Percentiles rank a stretch among this genome's conserved stretches.
These are phyloP conservation scores for Aspergillus sp. DNA, from an alignment of 2,329 filamentous ascomycete genomes.

Conservation along the genomic window DNA sequence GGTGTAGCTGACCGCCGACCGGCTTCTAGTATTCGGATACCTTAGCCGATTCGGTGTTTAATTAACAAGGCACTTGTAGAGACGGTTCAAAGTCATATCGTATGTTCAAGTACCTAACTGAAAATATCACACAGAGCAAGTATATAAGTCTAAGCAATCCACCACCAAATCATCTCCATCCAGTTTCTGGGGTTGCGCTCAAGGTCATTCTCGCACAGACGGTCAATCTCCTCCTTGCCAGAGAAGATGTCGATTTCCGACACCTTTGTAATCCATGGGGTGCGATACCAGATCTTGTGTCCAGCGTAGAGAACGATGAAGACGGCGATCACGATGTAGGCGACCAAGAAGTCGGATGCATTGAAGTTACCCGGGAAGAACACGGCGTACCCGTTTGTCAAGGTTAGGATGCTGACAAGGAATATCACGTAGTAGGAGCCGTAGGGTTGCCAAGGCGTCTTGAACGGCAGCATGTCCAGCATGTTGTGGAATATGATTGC, in stretches of 20 bases:
- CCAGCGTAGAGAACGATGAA: constrained; percentile 49
- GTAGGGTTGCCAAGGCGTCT: constrained; percentile 57
- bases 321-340: constrained; percentile 60
- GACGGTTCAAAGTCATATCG: neutral
- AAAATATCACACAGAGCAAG: neutral
- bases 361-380: constrained; percentile 55
- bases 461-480: constrained; percentile 55
- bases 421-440: constrained; percentile 55
- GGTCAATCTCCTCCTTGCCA: constrained; percentile 52
- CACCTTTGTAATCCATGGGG: constrained; percentile 37
- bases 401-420: constrained; percentile 53
- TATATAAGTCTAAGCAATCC: constrained; percentile 43
- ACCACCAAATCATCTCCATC: constrained; percentile 52
- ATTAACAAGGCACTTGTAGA: neutral
- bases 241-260: constrained; percentile 51
- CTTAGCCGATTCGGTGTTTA: neutral
- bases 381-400: constrained; percentile 62
- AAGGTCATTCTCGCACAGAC: constrained; percentile 47
- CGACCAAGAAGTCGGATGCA: constrained; percentile 55
- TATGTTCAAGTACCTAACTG: neutral
- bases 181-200: constrained; percentile 47
- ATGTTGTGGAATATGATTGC: constrained; percentile 56
- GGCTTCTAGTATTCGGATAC: neutral
- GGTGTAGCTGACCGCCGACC: neutral
- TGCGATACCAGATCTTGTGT: constrained; percentile 40